Evolutionary conservation across 129 eudicot species (phyloP), one percentile per base, ranked within the genome.

Genomic region (Artemisia annua): DNA sequence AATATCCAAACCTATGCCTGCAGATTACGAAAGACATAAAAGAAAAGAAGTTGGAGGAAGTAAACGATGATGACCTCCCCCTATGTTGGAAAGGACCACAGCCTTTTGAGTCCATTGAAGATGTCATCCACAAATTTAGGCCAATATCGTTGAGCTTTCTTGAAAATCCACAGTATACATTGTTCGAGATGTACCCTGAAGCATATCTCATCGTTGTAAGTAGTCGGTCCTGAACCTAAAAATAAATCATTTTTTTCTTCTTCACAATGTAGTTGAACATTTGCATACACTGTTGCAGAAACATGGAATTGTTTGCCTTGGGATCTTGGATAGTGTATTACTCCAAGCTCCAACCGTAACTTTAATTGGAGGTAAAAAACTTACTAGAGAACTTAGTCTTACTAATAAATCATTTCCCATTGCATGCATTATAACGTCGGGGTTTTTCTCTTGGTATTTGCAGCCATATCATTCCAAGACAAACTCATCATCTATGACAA

Each of bases 401-500:
- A 5, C 58, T 6, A 57, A 43, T 49, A 8, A 14, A 57, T 44
- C 66, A 61, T 13, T 61, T 17, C n/a, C 22, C 12, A 0, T n/a
- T 70, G 48, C 11, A 35, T 4, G 4, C 55, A 3, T 71, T 11
- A 43, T 56, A 18, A 70, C 17, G 55, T 56, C 11, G 5, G 11
- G 11, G 19, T 15, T 49, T 55, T 39, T 59, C 20, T 12, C 54
- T 39, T 56, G 44, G 54, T 55, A 55, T 56, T 39, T 71, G 75
- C 67, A 57, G 76, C 60, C 28, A 59, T 59, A 59, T 59, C 76
- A 46, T 72, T 72, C 17, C 68, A 22, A 15, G 68, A 72, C 48
- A 59, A 72, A 72, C 16, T 72, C 68, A 46, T 72, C 67, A 26
- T 59, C 16, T 72, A 59, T n/a, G 76, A 72, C 67, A 59, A 72